Evolutionary conservation across 192 early-diverging fungal species (phyloP).

Genomic region (Diversispora epigaea): DNA sequence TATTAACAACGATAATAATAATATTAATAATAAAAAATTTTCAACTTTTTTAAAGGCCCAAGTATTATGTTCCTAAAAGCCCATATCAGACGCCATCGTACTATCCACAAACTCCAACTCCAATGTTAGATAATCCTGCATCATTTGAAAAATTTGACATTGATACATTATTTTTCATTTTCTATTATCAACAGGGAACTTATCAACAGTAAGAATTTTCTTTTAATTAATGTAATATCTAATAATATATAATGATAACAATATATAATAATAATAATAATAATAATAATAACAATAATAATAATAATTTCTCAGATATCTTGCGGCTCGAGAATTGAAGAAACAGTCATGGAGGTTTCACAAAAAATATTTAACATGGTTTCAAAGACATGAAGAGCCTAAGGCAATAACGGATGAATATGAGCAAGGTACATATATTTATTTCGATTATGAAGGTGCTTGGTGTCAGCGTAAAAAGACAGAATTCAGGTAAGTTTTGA

Average conservation of each 20-base stretch:
- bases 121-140: conserved; percentile 78
- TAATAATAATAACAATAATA: too few relatives aligned
- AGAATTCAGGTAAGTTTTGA: conserved; percentile 75
- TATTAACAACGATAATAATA: too few relatives aligned
- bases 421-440: conserved; percentile 97
- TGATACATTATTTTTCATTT: conserved; percentile 96
- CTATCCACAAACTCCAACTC: conserved; percentile 81
- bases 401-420: conserved; percentile 94
- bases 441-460: conserved; percentile 96
- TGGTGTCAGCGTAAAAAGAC: conserved; percentile 97
- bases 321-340: conserved; percentile 94
- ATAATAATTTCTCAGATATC: conserved; percentile 69
- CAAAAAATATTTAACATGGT: conserved; percentile 98
- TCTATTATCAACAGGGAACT: conserved; percentile 96
- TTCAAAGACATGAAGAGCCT: conserved; percentile 97
- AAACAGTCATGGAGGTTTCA: conserved; percentile 98
- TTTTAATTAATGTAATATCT: neutral
- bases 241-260: too few relatives aligned
- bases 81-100: conserved; percentile 85
- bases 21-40: too few relatives aligned
- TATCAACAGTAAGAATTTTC: conserved; percentile 83
- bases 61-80: conserved; percentile 70
- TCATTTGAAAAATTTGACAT: conserved; percentile 91
- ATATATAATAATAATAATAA: too few relatives aligned
- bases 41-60: conserved; percentile 46